phyloP scores from a whole-genome alignment of 495 filamentous ascomycete genomes.

The Clavariopsis aquatica region DNA sequence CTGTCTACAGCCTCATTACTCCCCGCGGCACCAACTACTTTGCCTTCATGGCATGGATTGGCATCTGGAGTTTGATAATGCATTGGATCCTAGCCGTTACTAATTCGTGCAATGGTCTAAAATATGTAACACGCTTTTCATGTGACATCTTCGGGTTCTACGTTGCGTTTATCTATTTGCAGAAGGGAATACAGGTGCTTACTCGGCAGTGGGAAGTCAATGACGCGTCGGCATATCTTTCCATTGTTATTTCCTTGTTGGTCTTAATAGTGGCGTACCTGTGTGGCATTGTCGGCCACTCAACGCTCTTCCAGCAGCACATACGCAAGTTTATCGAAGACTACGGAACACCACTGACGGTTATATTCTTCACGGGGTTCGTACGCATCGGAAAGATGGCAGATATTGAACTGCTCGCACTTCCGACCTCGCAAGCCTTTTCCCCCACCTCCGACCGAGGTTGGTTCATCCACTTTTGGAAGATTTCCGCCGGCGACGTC shows the following conservation, averaged over 20 bases:
- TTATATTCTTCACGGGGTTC: constrained; percentile 87
- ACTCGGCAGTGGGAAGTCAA: constrained; percentile 39
- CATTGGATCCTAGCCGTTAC: constrained; percentile 49
- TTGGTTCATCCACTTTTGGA: constrained; percentile 91
- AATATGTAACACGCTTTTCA: constrained; percentile 50
- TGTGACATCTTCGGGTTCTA: constrained; percentile 51
- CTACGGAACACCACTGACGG: constrained; percentile 61
- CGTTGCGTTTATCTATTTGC: constrained; percentile 52
- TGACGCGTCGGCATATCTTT: constrained; percentile 43
- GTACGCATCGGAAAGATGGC: constrained; percentile 80
- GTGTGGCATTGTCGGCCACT: constrained; percentile 44
- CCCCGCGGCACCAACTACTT: constrained; percentile 42
- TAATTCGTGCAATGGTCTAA: constrained; percentile 49
- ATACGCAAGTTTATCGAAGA: constrained; percentile 47
- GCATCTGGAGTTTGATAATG: constrained; percentile 47
- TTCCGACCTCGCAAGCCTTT: constrained; percentile 62
- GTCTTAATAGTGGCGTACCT: constrained; percentile 45
- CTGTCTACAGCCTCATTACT: constrained; percentile 50
- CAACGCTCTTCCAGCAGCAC: constrained; percentile 40
- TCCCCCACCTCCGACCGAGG: constrained; percentile 73
- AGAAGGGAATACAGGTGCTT: constrained; percentile 42
- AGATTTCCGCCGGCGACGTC: constrained; percentile 69
- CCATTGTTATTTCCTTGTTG: constrained; percentile 45
- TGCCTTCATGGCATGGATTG: constrained; percentile 48
- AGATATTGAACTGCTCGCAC: constrained; percentile 51